Evolutionary conservation across 306 rosid genomes (phyloP).

Genomic region (Citrullus mucosospermus): DNA sequence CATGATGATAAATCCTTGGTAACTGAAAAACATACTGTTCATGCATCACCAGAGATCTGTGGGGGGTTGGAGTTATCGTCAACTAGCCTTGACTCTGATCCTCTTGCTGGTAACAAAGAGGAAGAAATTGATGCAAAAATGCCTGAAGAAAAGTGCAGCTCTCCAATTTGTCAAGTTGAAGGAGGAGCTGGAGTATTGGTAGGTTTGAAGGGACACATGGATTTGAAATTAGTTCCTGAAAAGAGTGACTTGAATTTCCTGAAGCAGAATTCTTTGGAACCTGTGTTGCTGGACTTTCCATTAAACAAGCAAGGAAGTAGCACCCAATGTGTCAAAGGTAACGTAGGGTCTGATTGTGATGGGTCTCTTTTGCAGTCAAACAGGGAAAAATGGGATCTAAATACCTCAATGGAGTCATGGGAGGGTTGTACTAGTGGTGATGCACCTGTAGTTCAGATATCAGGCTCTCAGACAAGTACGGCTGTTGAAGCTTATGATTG

Average conservation of each 20-base stretch:
- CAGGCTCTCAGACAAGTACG: conserved; percentile 15
- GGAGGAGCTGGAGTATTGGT: conserved; percentile 33
- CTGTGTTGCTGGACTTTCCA: conserved; percentile 47
- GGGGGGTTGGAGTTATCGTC: conserved; percentile 42
- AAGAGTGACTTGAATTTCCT: conserved; percentile 10
- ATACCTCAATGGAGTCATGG: conserved; percentile 98
- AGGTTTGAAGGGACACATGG: conserved; percentile 29
- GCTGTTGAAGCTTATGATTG: conserved; percentile 6
- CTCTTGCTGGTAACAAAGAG: conserved; percentile 21
- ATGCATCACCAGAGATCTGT: conserved; percentile 20
- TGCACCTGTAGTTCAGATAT: conserved; percentile 26
- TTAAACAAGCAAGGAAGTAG: conserved; percentile 40
- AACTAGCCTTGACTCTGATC: conserved; percentile 17
- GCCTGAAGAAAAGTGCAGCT: conserved; percentile 22
- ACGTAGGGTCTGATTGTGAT: conserved; percentile 13
- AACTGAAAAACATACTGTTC: conserved; percentile 17
- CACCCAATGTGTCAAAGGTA: conserved; percentile 20
- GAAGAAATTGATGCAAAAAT: conserved; percentile 17
- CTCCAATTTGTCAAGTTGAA: conserved; percentile 21
- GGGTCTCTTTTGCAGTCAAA: conserved; percentile 24
- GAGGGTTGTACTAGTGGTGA: conserved; percentile 39
- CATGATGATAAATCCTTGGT: conserved; percentile 22
- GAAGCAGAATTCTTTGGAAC: conserved; percentile 24
- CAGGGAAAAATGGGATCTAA: conserved; percentile 95
- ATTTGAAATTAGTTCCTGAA: conserved; percentile 21